Conservation (phyloP, 1,139 yeast species). For the Arxiozyma heterogenica region DNA sequence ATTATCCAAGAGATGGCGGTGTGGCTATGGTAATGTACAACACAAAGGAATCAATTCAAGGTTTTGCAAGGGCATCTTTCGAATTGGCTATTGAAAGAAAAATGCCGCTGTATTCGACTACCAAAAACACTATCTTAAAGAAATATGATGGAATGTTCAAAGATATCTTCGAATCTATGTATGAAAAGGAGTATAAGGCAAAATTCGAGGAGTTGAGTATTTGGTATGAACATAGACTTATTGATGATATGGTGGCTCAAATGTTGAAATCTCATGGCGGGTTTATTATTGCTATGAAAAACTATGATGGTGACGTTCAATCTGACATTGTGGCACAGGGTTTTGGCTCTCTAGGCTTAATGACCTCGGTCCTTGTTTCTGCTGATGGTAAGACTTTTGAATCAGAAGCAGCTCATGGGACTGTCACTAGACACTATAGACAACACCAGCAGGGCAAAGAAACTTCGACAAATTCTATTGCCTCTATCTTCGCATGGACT, state of each 20-base stretch:
- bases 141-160: slow-evolving; percentile 90
- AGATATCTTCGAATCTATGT: slow-evolving; percentile 80
- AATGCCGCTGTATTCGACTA: slow-evolving; percentile 73
- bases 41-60: slow-evolving; percentile 81
- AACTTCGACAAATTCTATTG: slow-evolving; percentile 96
- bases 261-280: slow-evolving; percentile 96
- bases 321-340: slow-evolving; percentile 97
- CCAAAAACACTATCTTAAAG: slow-evolving; percentile 91
- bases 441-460: slow-evolving; percentile 93
- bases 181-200: slow-evolving; percentile 57
- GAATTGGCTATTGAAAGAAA: slow-evolving; percentile 72
- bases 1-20: slow-evolving; percentile 62
- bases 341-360: slow-evolving; percentile 88
- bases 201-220: slow-evolving; percentile 69
- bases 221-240: slow-evolving; percentile 93
- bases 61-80: slow-evolving; percentile 89
- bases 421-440: slow-evolving; percentile 93
- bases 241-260: slow-evolving; percentile 98
- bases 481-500: slow-evolving; percentile 97
- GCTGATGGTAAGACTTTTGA: slow-evolving; percentile 96
- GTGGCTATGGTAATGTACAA: slow-evolving; percentile 92
- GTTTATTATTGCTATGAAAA: slow-evolving; percentile 87
- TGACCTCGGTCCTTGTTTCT: slow-evolving; percentile 89
- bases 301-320: slow-evolving; percentile 96
- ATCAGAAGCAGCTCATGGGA: slow-evolving; percentile 96